Evolutionary conservation across 768 basidiomycete genomes (phyloP), one percentile per base, ranked within the genome.

Genomic region (Grammothele lineata): DNA sequence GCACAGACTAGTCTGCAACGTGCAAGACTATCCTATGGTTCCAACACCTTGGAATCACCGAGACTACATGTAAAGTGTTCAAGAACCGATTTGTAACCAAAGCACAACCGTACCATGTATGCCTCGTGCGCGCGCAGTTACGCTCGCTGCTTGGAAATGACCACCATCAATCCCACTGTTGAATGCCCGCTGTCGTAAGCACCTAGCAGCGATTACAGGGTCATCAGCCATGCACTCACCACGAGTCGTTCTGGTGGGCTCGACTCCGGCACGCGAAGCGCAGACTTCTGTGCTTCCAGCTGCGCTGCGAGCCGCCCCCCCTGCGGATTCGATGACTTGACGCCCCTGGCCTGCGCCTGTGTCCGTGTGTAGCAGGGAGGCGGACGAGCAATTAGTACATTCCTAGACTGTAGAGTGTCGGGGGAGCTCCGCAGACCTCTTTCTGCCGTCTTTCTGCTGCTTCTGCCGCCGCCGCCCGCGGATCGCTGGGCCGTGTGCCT

Each of bases 311-410:
- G 70, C 50, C 54, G 65, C 38, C 74, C 75, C 55, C 62, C 55
- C 54, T 71, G 74, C 25, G 74, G 74, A 63, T 77, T 75, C 42
- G 67, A 63, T 45, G 64, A 56, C 51, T 62, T 68, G 50, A 66
- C 69, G 39, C 73, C 74, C 51, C 74, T 70, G 57, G 62, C 58
- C 61, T 66, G 70, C 55, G 57, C 65, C 75, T 75, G 42, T 3
- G 18, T 10, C 4, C 17, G 2, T 6, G 18, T 18, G 33, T 10
- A 42, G 27, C 11, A 27, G n/a, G n/a, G n/a, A n/a, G n/a, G n/a
- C n/a, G n/a, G n/a, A n/a, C n/a, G n/a, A n/a, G n/a, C 10, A 6
- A 32, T 42, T 21, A 42, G 27, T 21, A 18, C 40, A 8, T 33
- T 42, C 27, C 3, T 21, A 25, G 21, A 14, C 9, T 12, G 11